A percentile compares a stretch with the other conserved stretches of the same genome.
Conservation (phyloP, 2,329 filamentous ascomycete genomes). For the Neoscytalidium dimidiatum region DNA sequence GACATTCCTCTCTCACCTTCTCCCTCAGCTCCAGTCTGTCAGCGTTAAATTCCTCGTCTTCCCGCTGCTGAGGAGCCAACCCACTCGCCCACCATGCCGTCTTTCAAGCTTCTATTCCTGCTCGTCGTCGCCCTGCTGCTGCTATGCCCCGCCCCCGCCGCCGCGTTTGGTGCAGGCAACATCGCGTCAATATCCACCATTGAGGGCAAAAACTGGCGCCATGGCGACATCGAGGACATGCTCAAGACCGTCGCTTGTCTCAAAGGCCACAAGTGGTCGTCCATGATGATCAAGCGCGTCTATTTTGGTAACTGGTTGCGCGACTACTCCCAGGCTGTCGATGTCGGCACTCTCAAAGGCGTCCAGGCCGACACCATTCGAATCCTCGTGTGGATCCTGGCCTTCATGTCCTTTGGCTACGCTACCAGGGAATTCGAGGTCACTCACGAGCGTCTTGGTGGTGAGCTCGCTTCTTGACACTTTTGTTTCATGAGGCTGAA, state of each 20-base stretch:
- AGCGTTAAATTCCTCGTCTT: background rate
- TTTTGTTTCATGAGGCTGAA: background rate
- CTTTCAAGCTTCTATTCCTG: slow-evolving; percentile 37
- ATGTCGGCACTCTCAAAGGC: slow-evolving; percentile 55
- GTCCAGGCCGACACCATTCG: slow-evolving; percentile 57
- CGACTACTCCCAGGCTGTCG: slow-evolving; percentile 58
- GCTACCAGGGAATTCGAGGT: slow-evolving; percentile 60
- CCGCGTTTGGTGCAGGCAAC: slow-evolving; percentile 53
- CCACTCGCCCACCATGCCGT: slow-evolving; percentile 31
- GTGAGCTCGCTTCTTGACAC: slow-evolving; percentile 33
- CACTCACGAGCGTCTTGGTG: slow-evolving; percentile 53
- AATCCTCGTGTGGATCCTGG: slow-evolving; percentile 56
- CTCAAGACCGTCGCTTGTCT: slow-evolving; percentile 51
- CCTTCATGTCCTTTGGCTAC: slow-evolving; percentile 59
- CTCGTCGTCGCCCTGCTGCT: slow-evolving; percentile 39
- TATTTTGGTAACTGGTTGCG: slow-evolving; percentile 51
- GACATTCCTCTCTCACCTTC: background rate
- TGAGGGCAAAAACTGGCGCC: slow-evolving; percentile 54
- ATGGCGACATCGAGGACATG: slow-evolving; percentile 56
- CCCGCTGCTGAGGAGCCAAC: background rate
- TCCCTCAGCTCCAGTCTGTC: slow-evolving; percentile 1
- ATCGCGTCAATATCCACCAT: slow-evolving; percentile 44
- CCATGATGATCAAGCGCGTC: slow-evolving; percentile 49
- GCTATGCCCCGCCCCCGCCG: slow-evolving; percentile 36
- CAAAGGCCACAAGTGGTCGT: slow-evolving; percentile 45